These are phyloP conservation scores for Angophora floribunda DNA, from an alignment of 345 rosid genomes.

Conservation along the genomic window DNA sequence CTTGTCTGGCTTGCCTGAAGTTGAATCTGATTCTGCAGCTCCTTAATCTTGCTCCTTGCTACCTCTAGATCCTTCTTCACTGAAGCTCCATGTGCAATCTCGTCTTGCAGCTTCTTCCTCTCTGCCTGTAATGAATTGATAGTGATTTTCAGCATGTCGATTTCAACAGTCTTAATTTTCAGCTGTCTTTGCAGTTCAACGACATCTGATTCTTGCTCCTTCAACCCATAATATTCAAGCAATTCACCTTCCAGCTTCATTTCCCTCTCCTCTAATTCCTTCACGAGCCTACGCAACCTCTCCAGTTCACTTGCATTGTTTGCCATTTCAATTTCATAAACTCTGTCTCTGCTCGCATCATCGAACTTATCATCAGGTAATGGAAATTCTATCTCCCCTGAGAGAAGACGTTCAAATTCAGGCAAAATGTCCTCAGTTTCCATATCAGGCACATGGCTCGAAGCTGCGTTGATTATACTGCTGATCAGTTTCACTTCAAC, in stretches of 20 bases:
- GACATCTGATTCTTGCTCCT: slow-evolving; percentile 82
- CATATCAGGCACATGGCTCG: slow-evolving; percentile 24
- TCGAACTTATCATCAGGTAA: slow-evolving; percentile 40
- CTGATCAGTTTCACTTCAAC: slow-evolving; percentile 93
- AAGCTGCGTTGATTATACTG: slow-evolving; percentile 48
- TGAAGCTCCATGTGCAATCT: slow-evolving; percentile 33
- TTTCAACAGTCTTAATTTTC: slow-evolving; percentile 88
- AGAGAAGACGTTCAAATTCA: slow-evolving; percentile 70
- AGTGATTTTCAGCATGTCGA: slow-evolving; percentile 83
- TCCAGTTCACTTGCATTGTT: slow-evolving; percentile 68
- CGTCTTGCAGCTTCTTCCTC: slow-evolving; percentile 88
- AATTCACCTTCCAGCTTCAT: slow-evolving; percentile 89
- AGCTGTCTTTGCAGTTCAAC: slow-evolving; percentile 78
- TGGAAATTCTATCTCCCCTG: slow-evolving; percentile 75
- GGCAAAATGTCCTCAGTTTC: slow-evolving; percentile 64
- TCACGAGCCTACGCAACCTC: slow-evolving; percentile 55
- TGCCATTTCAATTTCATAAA: slow-evolving; percentile 65
- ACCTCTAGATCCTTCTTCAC: slow-evolving; percentile 65
- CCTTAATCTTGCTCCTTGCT: slow-evolving; percentile 79
- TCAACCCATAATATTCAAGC: slow-evolving; percentile 87
- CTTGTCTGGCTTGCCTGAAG: slow-evolving; percentile 90
- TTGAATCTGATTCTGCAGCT: slow-evolving; percentile 89
- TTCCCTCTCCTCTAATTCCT: slow-evolving; percentile 87
- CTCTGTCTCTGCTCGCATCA: slow-evolving; percentile 44
- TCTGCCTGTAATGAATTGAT: slow-evolving; percentile 78